phyloP scores from a whole-genome alignment of 2,329 filamentous ascomycete genomes.

The Cladophialophora bantiana region DNA sequence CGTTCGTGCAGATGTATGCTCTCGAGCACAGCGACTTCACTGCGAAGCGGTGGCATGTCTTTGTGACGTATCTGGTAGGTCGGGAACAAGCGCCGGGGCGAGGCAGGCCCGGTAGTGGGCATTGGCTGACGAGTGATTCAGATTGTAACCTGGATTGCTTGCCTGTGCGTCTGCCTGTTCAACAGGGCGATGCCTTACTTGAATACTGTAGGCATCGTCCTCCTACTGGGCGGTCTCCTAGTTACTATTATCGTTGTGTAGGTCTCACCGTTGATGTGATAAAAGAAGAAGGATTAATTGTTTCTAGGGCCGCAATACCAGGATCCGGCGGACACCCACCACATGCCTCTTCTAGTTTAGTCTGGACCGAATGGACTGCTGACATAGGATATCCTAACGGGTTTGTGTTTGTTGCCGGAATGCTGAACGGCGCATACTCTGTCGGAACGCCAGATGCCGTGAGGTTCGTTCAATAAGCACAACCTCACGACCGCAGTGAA shows the following conservation, averaged over 20 bases:
- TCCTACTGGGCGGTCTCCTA: conserved; percentile 56
- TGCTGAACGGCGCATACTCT: conserved; percentile 73
- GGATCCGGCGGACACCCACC: conserved; percentile 27
- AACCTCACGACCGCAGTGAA: conserved; percentile 61
- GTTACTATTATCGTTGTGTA: conserved; percentile 54
- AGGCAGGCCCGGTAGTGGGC: not conserved
- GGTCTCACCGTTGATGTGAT: conserved; percentile 3
- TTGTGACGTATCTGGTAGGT: conserved; percentile 61
- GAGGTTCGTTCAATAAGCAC: conserved; percentile 48
- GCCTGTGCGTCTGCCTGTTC: conserved; percentile 47
- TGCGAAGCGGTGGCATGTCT: conserved; percentile 64
- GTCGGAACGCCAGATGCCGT: conserved; percentile 72
- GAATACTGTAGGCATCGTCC: conserved; percentile 54
- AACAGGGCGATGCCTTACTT: conserved; percentile 51
- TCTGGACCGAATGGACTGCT: conserved; percentile 64
- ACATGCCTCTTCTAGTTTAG: conserved; percentile 59
- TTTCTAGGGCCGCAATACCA: conserved; percentile 32
- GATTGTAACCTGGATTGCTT: conserved; percentile 36
- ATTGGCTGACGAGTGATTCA: conserved; percentile 23
- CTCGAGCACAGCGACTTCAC: conserved; percentile 62
- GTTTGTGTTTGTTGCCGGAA: conserved; percentile 70
- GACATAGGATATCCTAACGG: conserved; percentile 56
- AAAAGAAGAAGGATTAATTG: not conserved
- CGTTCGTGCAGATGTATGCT: conserved; percentile 67
- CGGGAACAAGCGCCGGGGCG: not conserved